Evolutionary conservation across 2,329 filamentous ascomycete species (phyloP), one percentile per base, ranked within the genome.

Genomic region (Shiraia bambusicola): DNA sequence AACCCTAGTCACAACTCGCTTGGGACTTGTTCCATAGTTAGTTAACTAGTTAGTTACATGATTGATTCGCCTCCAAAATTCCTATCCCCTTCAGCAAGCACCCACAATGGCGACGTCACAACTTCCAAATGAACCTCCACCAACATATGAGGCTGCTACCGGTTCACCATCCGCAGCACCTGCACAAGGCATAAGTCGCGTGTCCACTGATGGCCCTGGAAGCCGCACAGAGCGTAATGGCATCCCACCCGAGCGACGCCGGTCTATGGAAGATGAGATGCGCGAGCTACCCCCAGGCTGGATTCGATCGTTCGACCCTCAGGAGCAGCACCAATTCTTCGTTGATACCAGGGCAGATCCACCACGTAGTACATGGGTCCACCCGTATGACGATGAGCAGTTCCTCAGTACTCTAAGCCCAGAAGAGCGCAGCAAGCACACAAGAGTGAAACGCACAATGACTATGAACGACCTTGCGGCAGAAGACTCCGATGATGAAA

Each of bases 231-330:
- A 67, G 19, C 69, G 73, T 41, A 78, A 77, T 71, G 76, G 75
- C 38, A 82, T 83, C 29, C 76, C 79, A 0, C 68, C 73, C 2
- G 67, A 70, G 9, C 65, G 67, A 25, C 73, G 80, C 10, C 73
- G 79, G n/a, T 76, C 72, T 16, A 83, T 83, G 79, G 80, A 83
- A 68, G 81, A 83, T 51, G 78, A 82, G 53, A 62, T 69, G 7
- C 72, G 81, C 4, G 69, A 74, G 1, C 69, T 83, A 0, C 80
- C 81, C 0, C 43, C 62, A 11, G 79, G 79, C 29, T 83, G 80
- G 80, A 66, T 82, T 1, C 69, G 81, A 3, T 72, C 75, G 44
- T 83, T 75, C 59, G 80, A 84, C 56, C 58, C 72, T 1, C 55
- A 75, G 37, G 71, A 70, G 10, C 59, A 74, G 13, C 81, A 83